Evolutionary conservation across 108 stramenopile species (phyloP), one percentile per base, ranked within the genome.

Genomic region (Nitzschia palea): DNA sequence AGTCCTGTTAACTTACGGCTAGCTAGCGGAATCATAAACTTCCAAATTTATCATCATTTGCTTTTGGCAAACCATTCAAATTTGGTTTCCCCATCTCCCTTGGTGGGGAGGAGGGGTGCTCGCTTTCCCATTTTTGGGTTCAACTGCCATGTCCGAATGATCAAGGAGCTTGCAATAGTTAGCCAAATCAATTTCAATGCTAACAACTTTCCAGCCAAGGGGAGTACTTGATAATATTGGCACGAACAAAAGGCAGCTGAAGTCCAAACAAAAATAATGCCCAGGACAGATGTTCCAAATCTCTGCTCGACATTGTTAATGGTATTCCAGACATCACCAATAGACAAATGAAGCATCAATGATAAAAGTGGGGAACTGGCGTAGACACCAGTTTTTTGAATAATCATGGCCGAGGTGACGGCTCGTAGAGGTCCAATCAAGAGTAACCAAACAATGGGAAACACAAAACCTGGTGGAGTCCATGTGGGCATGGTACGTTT

Each of bases 281-380:
- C 87, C n/a, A 84, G 20, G 0, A 87, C 90, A 40, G 87, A 65
- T 3, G 89, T 80, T 14, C 95, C 95, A 44, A 89, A 90, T 17
- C 93, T 75, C 37, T 75, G 80, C 68, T 97, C 96, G 4, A 90
- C 89, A 78, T 96, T 97, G 76, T 94, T 97, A 69, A 97, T 86
- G 32, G 93, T 93, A 80, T 97, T 97, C 96, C 96, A 97, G 4
- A 92, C 79, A 80, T 97, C 96, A 9, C 96, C 95, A 55, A 95
- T 70, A 26, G 84, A 83, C 44, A 97, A 74, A 82, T 97, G 96
- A 1, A 89, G 47, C 35, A 94, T 78, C 36, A 97, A 74, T 1
- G 88, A 74, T 55, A 94, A 62, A 48, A 81, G 77, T 10, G 93
- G 67, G 4, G 74, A 42, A 10, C 55, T 55, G 10, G 75, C 55